Conservation (phyloP, 768 basidiomycete species). For the Thelephora aurantiotincta region DNA sequence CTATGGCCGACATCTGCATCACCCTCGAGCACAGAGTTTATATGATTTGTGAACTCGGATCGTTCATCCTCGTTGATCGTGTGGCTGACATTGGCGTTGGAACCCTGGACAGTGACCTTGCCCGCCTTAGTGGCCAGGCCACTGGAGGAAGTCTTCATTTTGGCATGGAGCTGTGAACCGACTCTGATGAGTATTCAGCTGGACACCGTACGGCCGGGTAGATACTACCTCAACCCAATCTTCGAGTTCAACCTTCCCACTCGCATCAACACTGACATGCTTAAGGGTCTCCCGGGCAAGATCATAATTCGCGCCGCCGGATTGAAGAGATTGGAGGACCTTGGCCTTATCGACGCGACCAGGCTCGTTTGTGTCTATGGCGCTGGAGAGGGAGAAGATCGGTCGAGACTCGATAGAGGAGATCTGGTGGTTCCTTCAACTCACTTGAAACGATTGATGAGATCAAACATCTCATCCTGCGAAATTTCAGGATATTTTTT, state of each 20-base stretch:
- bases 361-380: slow-evolving; percentile 64
- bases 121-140: slow-evolving; percentile 57
- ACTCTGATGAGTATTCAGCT: background rate
- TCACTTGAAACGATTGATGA: slow-evolving; percentile 93
- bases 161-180: background rate
- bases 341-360: slow-evolving; percentile 74
- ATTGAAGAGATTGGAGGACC: slow-evolving; percentile 66
- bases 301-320: slow-evolving; percentile 83
- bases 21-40: slow-evolving; percentile 86
- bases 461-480: slow-evolving; percentile 87
- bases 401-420: background rate
- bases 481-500: slow-evolving; percentile 88
- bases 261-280: slow-evolving; percentile 85
- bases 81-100: slow-evolving; percentile 90
- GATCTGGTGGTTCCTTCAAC: slow-evolving; percentile 18
- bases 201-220: slow-evolving; percentile 16
- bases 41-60: slow-evolving; percentile 94
- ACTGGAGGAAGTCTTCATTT: slow-evolving; percentile 8
- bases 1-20: slow-evolving; percentile 74
- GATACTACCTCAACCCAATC: slow-evolving; percentile 89
- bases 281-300: slow-evolving; percentile 83
- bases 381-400: slow-evolving; percentile 25
- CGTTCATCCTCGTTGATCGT: slow-evolving; percentile 97
- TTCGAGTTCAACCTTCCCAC: slow-evolving; percentile 91
- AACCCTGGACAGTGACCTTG: slow-evolving; percentile 88